Base-by-base conservation (phyloP, 1,284 basidiomycete genomes). In the Melampsora occidentalis region DNA sequence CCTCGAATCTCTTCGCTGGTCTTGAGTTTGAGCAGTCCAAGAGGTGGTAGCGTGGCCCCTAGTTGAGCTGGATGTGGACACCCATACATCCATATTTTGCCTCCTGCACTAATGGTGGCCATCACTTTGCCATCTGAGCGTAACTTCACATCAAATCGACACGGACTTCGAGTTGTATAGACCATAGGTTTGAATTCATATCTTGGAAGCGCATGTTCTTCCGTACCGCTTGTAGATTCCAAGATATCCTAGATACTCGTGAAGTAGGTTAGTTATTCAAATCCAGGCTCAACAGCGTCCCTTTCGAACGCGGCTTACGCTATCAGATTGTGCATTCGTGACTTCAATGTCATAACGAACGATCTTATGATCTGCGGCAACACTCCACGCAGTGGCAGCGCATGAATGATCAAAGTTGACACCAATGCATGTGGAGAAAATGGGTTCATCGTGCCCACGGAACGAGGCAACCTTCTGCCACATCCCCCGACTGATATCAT, bases 301-400 rank as follows among this genome's bases (percentile, higher is more conserved):
- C 5, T 46, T 46, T 46, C 46, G 25, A 31, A 28, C 16, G 57
- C 28, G 57, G 4, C 57, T 59, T 59, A 59, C 57, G 57, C 10
- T 22, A 14, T 25, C 18, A 25, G 22, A 16, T 59, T 28, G n/a
- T 5, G 5, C 57, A 12, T 12, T 6, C 7, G 22, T 59, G 22
- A 31, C 20, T 59, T n/a, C 28, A 22, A 73, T 16, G 33, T 67
- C 31, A 51, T 73, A 73, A 16, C 71, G 46, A 35, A 53, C 64
- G 42, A 73, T 73, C n/a, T 67, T 65, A 18, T 64, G 48, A 39
- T 73, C 71, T 16, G 71, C 71, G 18, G 49, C 53, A 3, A 73
- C 64, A 49, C 71, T 73, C 71, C 71, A 73, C n/a, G 48, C 71
- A 22, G 65, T 73, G n/a, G 46, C 71, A 48, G 63, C 71, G 46